phyloP scores from a whole-genome alignment of 148 eudicot genomes.

The Rhododendron ovatum region DNA sequence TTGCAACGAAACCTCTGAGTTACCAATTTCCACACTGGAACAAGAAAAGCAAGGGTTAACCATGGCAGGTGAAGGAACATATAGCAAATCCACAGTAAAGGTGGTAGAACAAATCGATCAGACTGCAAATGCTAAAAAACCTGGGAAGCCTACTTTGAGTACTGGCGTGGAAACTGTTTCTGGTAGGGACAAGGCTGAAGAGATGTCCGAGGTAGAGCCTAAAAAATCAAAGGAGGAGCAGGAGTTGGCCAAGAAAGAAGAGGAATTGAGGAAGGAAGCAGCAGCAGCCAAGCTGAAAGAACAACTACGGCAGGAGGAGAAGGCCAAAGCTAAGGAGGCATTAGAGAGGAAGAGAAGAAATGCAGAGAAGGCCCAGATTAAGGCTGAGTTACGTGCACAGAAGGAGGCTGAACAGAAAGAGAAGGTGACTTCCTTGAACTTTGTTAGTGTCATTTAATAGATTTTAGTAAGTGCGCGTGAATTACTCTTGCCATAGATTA shows the following conservation, averaged over 20 bases:
- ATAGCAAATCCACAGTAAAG: conserved; percentile 26
- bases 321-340: conserved; percentile 80
- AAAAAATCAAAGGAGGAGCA: conserved; percentile 57
- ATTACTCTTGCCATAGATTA: neutral
- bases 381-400: conserved; percentile 65
- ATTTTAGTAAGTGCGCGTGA: neutral
- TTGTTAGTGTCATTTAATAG: neutral
- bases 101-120: conserved; percentile 33
- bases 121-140: conserved; percentile 20
- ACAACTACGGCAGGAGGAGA: conserved; percentile 59
- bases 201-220: conserved; percentile 31
- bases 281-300: conserved; percentile 69
- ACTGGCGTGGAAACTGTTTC: conserved; percentile 28
- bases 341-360: conserved; percentile 64
- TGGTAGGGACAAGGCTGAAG: conserved; percentile 26
- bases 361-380: conserved; percentile 69
- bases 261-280: conserved; percentile 44
- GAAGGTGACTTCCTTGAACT: conserved; percentile 43
- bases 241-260: conserved; percentile 57
- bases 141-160: conserved; percentile 19
- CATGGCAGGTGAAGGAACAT: conserved; percentile 20
- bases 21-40: conserved; percentile 18
- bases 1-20: conserved; percentile 20
- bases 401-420: conserved; percentile 84
- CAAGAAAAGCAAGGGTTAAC: conserved; percentile 25